phyloP scores from a whole-genome alignment of 306 rosid genomes.

The Medicago lupulina region DNA sequence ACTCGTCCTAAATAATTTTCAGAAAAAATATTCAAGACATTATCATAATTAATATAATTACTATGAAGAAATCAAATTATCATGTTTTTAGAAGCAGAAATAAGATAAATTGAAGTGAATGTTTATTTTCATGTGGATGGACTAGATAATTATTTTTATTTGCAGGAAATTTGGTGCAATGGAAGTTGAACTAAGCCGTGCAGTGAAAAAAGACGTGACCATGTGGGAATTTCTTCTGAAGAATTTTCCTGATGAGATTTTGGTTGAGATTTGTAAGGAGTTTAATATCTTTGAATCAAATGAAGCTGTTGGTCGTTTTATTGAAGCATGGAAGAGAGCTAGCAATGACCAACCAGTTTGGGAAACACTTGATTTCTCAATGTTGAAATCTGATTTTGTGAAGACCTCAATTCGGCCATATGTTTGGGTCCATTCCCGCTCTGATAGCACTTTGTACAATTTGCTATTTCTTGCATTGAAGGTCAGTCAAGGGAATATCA shows the following conservation, averaged over 20 bases:
- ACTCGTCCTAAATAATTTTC: too few relatives aligned
- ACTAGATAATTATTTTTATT: too few relatives aligned
- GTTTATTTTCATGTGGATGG: too few relatives aligned
- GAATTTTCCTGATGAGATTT: not conserved
- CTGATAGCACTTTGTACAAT: not conserved
- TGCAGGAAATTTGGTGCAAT: too few relatives aligned
- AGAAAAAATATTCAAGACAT: too few relatives aligned
- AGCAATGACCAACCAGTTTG: not conserved
- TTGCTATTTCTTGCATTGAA: not conserved
- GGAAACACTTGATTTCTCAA: slow-evolving; percentile 1
- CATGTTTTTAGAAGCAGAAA: too few relatives aligned
- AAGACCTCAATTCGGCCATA: not conserved
- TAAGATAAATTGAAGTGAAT: too few relatives aligned
- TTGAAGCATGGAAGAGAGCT: not conserved
- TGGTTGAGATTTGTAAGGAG: not conserved
- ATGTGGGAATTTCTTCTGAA: not conserved
- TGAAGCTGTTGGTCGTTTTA: not conserved
- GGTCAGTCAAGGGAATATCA: not conserved
- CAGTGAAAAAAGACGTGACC: too few relatives aligned
- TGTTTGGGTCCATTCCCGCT: not conserved
- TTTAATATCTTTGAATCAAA: not conserved
- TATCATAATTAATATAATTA: too few relatives aligned
- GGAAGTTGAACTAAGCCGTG: too few relatives aligned
- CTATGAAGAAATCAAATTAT: too few relatives aligned
- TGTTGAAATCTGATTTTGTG: not conserved